Conservation (phyloP, 495 filamentous ascomycete species). For the Rusavskia elegans region DNA sequence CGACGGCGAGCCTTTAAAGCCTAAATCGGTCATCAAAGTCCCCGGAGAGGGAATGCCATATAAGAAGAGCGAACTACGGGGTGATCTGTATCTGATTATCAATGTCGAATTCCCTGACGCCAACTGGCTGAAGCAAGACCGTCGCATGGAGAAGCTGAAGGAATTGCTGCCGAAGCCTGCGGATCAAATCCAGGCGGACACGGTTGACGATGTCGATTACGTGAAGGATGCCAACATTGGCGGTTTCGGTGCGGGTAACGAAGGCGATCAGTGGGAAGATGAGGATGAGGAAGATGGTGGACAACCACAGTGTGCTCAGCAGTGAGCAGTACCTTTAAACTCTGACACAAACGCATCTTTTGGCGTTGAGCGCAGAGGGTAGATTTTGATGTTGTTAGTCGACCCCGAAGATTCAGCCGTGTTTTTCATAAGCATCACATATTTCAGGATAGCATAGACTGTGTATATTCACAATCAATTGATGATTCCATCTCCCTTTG, state of each 20-base stretch:
- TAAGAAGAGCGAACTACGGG: slow-evolving; percentile 68
- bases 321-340: slow-evolving; percentile 28
- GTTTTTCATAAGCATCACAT: too few species aligned
- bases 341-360: neutral
- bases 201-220: slow-evolving; percentile 75
- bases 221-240: slow-evolving; percentile 68
- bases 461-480: neutral
- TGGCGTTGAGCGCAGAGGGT: neutral
- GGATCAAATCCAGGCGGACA: slow-evolving; percentile 44
- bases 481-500: neutral
- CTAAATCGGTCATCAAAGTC: slow-evolving; percentile 71
- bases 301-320: slow-evolving; percentile 65
- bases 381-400: neutral
- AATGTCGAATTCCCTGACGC: slow-evolving; percentile 80
- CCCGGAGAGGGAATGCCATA: slow-evolving; percentile 83
- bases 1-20: slow-evolving; percentile 57
- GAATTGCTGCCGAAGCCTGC: slow-evolving; percentile 56
- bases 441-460: too few species aligned
- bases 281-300: slow-evolving; percentile 36
- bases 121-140: slow-evolving; percentile 60
- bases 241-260: slow-evolving; percentile 56
- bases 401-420: too few species aligned
- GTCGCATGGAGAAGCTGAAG: slow-evolving; percentile 46
- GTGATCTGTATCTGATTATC: slow-evolving; percentile 75
- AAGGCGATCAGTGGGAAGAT: slow-evolving; percentile 68